Evolutionary conservation across 371 early-diverging fungal genomes (phyloP).

Genomic region (Mucor mucedo): DNA sequence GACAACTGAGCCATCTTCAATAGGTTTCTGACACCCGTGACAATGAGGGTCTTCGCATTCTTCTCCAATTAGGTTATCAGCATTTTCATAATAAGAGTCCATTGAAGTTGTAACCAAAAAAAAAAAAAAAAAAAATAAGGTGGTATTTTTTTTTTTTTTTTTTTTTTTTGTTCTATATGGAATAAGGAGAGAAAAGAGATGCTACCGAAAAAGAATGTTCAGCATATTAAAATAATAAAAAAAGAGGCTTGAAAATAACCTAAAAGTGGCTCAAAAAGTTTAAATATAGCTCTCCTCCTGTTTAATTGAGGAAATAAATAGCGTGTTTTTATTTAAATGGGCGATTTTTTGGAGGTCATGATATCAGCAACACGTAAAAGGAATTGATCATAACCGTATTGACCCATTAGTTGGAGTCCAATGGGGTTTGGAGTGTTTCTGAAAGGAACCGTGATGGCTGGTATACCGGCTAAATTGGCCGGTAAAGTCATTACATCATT

Average conservation of each 20-base stretch:
- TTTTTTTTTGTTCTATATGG: not conserved
- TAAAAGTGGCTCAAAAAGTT: slow-evolving; percentile 4
- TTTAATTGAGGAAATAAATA: not conserved
- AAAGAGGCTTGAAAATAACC: not conserved
- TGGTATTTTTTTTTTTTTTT: too few species aligned
- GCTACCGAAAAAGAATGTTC: slow-evolving; percentile 1
- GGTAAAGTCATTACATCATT: slow-evolving; percentile 93
- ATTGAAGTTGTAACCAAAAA: slow-evolving; percentile 10
- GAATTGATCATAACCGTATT: slow-evolving; percentile 79
- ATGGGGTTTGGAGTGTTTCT: slow-evolving; percentile 54
- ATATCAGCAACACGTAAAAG: slow-evolving; percentile 50
- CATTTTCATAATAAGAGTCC: slow-evolving; percentile 37
- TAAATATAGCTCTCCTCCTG: too few species aligned
- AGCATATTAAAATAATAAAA: slow-evolving; percentile 4
- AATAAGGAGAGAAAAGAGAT: not conserved
- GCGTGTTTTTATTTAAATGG: not conserved
- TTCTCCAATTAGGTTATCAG: slow-evolving; percentile 29
- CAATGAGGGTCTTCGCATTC: slow-evolving; percentile 67
- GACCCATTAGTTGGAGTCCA: slow-evolving; percentile 83
- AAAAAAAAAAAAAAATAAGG: not conserved
- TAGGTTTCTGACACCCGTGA: slow-evolving; percentile 74
- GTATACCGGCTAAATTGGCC: slow-evolving; percentile 83
- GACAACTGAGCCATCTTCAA: slow-evolving; percentile 85
- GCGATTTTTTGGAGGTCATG: not conserved
- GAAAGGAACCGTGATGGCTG: slow-evolving; percentile 73